Evolutionary conservation across 139 green algal species (phyloP).

Genomic region (Coelastrella sp.): DNA sequence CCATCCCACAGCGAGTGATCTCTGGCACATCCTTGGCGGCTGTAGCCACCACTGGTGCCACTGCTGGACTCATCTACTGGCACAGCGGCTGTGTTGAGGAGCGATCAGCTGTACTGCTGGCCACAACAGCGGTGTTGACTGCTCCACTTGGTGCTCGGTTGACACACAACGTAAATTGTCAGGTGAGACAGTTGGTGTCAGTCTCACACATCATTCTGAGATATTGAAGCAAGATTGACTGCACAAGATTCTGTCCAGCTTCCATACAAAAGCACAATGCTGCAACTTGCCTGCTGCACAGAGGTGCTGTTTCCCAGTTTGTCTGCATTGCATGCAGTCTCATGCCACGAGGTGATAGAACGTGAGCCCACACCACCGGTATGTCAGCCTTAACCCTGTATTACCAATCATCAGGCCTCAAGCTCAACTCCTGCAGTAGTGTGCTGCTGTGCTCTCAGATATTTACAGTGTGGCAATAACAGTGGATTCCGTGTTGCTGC

Average conservation of each 20-base stretch:
- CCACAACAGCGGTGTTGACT: constrained; percentile 63
- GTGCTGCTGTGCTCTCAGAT: not conserved
- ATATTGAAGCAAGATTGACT: too few species aligned
- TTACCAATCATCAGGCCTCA: not conserved
- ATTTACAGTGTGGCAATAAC: too few species aligned
- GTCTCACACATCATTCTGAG: constrained; percentile 5
- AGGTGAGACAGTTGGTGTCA: too few species aligned
- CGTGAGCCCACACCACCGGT: too few species aligned
- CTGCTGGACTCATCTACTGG: constrained; percentile 65
- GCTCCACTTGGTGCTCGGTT: constrained; percentile 68
- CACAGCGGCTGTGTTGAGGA: constrained; percentile 66
- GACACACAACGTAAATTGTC: constrained; percentile 67
- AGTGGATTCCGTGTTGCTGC: too few species aligned
- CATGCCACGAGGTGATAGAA: too few species aligned
- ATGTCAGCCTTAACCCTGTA: too few species aligned
- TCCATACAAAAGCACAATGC: too few species aligned
- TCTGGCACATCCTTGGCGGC: constrained; percentile 79
- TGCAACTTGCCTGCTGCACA: too few species aligned
- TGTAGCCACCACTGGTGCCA: constrained; percentile 73
- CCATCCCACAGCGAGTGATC: constrained; percentile 72
- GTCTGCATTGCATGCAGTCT: too few species aligned
- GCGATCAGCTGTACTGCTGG: constrained; percentile 66
- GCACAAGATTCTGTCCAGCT: too few species aligned
- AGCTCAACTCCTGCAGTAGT: not conserved
- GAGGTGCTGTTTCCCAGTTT: too few species aligned